These are phyloP conservation scores for Ormosia emarginata DNA, from an alignment of 306 rosid species.

Conservation along the genomic window DNA sequence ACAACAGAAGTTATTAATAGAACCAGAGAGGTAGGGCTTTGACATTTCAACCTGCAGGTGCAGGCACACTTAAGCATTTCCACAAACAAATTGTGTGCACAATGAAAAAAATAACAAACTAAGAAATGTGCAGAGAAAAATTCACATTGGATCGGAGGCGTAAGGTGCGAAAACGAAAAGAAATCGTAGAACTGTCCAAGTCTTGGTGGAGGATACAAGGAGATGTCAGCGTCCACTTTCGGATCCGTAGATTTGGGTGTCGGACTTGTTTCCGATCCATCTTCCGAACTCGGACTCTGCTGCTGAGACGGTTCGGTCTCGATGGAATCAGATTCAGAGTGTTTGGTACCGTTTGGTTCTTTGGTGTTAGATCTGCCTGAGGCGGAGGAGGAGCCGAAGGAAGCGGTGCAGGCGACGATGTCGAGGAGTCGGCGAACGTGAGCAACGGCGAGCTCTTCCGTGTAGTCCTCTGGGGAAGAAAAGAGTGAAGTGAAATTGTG, in stretches of 20 bases:
- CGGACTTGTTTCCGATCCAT: conserved; percentile 23
- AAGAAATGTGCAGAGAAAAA: neutral
- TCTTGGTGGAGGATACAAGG: conserved; percentile 79
- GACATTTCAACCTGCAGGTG: neutral
- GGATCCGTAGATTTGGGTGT: conserved; percentile 25
- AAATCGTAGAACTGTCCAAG: conserved; percentile 90
- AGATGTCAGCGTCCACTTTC: conserved; percentile 48
- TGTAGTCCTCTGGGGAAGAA: conserved; percentile 60
- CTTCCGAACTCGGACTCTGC: conserved; percentile 20
- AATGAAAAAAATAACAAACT: no score
- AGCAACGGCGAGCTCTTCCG: conserved; percentile 60
- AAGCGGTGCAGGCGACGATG: conserved; percentile 74
- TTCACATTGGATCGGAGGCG: conserved; percentile 86
- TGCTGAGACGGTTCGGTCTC: conserved; percentile 26
- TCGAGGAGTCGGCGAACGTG: conserved; percentile 81
- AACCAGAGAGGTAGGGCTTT: neutral
- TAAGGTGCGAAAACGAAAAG: conserved; percentile 82
- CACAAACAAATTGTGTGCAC: neutral
- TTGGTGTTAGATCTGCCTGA: conserved; percentile 31
- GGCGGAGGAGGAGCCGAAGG: conserved; percentile 41
- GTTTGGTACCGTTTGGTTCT: conserved; percentile 32
- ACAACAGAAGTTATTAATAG: no score
- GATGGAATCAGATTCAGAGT: conserved; percentile 24
- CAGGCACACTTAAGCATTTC: neutral
- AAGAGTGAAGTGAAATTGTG: neutral